Evolutionary conservation across 331 rosid genomes (phyloP).

Genomic region (Saraca asoca): DNA sequence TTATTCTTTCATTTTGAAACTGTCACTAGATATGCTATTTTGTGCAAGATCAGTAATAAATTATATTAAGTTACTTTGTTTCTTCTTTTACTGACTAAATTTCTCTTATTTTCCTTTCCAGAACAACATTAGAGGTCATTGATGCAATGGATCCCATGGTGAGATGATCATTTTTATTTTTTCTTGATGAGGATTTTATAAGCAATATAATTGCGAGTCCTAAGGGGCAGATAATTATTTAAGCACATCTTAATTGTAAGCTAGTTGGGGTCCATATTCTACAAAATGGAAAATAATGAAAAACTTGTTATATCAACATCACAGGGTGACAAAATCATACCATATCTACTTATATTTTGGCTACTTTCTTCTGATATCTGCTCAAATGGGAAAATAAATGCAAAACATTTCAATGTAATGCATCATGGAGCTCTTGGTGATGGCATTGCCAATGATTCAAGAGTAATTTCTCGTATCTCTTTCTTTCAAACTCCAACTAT

Average conservation of each 20-base stretch:
- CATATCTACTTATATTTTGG: constrained; percentile 22
- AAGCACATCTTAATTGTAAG: too few relatives aligned
- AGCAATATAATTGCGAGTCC: too few relatives aligned
- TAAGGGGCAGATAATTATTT: too few relatives aligned
- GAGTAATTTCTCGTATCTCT: constrained; percentile 13
- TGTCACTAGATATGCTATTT: too few relatives aligned
- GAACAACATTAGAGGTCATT: background rate
- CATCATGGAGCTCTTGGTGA: constrained; percentile 44
- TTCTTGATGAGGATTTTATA: too few relatives aligned
- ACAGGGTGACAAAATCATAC: constrained; percentile 24
- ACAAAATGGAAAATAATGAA: too few relatives aligned
- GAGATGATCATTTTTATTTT: background rate
- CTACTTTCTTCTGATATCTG: constrained; percentile 17
- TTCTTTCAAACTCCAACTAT: background rate
- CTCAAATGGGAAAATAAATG: constrained; percentile 22
- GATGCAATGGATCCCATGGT: constrained; percentile 2
- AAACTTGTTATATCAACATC: background rate
- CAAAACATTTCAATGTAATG: constrained; percentile 22
- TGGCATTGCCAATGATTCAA: constrained; percentile 35
- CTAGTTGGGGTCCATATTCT: too few relatives aligned
- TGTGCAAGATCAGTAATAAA: too few relatives aligned
- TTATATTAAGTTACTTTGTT: too few relatives aligned
- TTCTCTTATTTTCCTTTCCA: background rate
- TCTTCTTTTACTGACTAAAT: background rate
- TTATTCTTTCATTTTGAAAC: too few relatives aligned